These are phyloP conservation scores for Phytophthora hibernalis DNA, from an alignment of 352 stramenopile genomes.

Conservation along the genomic window DNA sequence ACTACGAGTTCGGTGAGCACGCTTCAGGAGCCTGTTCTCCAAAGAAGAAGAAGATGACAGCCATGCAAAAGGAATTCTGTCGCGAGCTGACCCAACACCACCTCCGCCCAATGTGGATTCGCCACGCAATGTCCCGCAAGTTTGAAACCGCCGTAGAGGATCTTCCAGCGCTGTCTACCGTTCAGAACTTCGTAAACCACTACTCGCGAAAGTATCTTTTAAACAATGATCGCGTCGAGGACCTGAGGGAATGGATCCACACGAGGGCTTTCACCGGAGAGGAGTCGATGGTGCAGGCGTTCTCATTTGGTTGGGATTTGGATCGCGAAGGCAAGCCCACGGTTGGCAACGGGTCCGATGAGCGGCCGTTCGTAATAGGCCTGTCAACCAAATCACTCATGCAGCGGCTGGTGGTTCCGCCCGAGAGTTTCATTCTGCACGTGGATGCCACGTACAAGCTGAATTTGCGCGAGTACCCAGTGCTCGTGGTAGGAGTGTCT, in stretches of 20 bases:
- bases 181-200: not conserved
- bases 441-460: constrained; percentile 4
- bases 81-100: constrained; percentile 4
- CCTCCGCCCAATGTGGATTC: constrained; percentile 5
- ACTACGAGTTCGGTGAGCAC: constrained; percentile 2
- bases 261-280: not conserved
- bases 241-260: not conserved
- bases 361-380: not conserved
- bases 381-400: not conserved
- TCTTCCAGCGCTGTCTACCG: not conserved
- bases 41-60: constrained; percentile 12
- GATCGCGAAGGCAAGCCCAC: not conserved
- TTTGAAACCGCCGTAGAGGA: not conserved
- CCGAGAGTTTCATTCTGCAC: not conserved
- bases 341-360: not conserved
- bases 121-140: constrained; percentile 11
- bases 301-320: not conserved
- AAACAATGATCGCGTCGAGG: not conserved
- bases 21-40: not conserved
- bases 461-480: not conserved
- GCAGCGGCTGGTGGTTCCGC: not conserved
- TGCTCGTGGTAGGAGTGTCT: not conserved
- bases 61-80: constrained; percentile 3
- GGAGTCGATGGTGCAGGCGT: not conserved
- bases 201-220: not conserved